Conservation (phyloP, 2,329 filamentous ascomycete genomes). For the Diaporthe citrichinensis region DNA sequence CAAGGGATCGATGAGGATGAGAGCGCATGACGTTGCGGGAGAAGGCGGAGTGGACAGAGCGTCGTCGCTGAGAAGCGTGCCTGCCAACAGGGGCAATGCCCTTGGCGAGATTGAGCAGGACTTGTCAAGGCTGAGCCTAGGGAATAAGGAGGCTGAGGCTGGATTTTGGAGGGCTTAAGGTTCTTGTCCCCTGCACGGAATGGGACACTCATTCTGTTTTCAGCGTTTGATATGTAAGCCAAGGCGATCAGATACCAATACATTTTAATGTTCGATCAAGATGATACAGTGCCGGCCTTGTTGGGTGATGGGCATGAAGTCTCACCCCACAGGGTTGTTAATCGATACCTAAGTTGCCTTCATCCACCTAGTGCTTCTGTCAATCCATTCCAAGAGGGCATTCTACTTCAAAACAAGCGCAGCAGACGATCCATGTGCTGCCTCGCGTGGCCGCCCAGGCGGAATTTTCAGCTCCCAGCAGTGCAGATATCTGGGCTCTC, state of each 20-base stretch:
- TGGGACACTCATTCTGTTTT: neutral
- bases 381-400: no score
- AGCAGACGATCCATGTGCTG: no score
- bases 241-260: constrained; percentile 29
- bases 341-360: no score
- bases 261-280: neutral
- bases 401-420: no score
- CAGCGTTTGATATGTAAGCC: neutral
- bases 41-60: constrained; percentile 12
- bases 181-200: neutral
- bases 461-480: no score
- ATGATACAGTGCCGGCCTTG: neutral
- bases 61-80: constrained; percentile 21
- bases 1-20: constrained; percentile 36
- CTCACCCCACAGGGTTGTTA: no score
- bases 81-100: neutral
- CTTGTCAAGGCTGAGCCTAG: constrained; percentile 36
- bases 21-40: neutral
- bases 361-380: no score
- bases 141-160: constrained; percentile 21
- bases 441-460: no score
- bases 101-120: constrained; percentile 25
- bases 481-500: no score
- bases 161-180: constrained; percentile 14
- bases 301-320: no score